Base-by-base conservation (phyloP, 306 rosid genomes). In the Lupinus albus region DNA sequence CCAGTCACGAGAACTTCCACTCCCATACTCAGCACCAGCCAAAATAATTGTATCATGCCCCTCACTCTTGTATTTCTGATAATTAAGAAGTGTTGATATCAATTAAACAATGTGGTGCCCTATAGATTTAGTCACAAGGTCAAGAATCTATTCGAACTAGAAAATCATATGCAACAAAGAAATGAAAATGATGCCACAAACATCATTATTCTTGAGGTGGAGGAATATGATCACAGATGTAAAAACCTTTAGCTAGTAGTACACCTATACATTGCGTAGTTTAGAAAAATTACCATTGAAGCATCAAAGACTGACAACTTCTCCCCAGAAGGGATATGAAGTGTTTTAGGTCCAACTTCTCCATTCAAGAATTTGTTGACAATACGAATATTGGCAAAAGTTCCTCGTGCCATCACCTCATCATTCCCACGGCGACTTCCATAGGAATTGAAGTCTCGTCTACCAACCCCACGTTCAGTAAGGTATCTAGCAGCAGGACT, bases 1-100 rank as follows among this genome's bases (percentile, higher is more conserved):
- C 96, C 96, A 92, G 78, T 92, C 98, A 28, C 96, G 95, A 16
- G 98, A 92, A 73, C 96, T 92, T 81, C 98, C 98, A 67, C 96
- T 92, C 36, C 98, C 96, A 62, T 92, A 89, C 76, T 92, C 96
- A 21, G 98, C 91, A 62, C 98, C 96, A 44, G 98, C 98, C 54
- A 92, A 67, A 72, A 92, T 84, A 67, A 92, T 84, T 15, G 87
- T 86, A 35, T 73, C 88, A 30, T 86, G 82, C 55, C 96, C 98
- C 67, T 87, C 89, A 41, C 79, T 79, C 83, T 84, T 86, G 89
- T 92, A 92, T 67, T 75, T 87, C 98, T 89, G 89, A 60, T 38
- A 69, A 78, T 62, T 12, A 56, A 69, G 33, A 4, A 33, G 48
- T 50, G 72, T 75, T 30, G 50, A 49, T 48, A 45, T 12, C 41